Evolutionary conservation across 371 early-diverging fungal species (phyloP), one percentile per base, ranked within the genome.

Genomic region (Phascolomyces articulosus): DNA sequence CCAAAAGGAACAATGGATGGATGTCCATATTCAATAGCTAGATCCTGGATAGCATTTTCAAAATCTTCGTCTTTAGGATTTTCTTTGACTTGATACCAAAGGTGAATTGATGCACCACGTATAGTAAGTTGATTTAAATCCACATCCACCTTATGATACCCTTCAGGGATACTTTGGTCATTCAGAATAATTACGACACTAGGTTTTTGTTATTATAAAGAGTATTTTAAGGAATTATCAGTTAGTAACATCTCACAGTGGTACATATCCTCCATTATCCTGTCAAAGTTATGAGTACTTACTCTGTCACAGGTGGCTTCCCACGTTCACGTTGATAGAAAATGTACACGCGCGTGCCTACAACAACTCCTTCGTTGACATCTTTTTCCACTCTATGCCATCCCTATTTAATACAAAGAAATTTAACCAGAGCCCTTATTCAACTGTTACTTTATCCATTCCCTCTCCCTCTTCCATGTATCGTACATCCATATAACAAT

Each of bases 311-410:
- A 20, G 75, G 73, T 28, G 71, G 64, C 7, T 62, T 24, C 3
- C 47, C 55, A 2, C 23, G 48, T 15, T 64, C 62, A 41, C 79
- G 58, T 55, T 73, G 65, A 41, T 66, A 75, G 49, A 78, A 78
- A 11, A 85, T 38, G 21, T 82, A 82, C 1, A 85, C 74, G 23
- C 79, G 79, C 66, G 83, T 73, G 18, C 82, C 82, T 56, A 83
- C 71, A 11, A 85, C 28, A 1, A 75, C 71, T 2, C 73, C 83
- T 48, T 67, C 67, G 44, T 79, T 77, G 21, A 72, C 54, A 40
- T 76, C 79, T 49, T 75, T 68, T 56, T 70, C 66, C 8, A 70
- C 67, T 44, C 70, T 51, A 31, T 77, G 68, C 75, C 75, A 63
- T 24, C 75, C 69, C 78, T 77, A 40, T 57, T 27, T 40, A 24